A percentile compares a stretch with the other conserved stretches of the same genome.
These are phyloP conservation scores for Cicer arietinum DNA, from an alignment of 306 rosid genomes.

Conservation along the genomic window DNA sequence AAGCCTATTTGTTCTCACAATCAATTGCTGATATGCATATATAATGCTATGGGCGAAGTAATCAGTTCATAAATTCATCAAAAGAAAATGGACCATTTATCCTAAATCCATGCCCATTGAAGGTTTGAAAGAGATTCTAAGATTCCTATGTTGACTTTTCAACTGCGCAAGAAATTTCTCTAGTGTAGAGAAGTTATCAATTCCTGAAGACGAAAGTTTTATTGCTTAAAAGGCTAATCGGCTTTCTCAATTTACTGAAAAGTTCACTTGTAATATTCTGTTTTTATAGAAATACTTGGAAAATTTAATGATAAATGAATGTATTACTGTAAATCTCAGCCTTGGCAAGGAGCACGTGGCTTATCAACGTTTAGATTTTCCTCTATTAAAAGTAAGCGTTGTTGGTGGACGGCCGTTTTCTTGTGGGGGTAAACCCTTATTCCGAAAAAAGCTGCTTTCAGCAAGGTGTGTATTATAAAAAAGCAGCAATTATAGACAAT, in stretches of 20 bases:
- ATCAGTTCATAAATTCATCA: not conserved
- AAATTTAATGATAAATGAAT: constrained; percentile 45
- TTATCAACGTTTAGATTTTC: constrained; percentile 74
- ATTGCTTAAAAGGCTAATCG: constrained; percentile 10
- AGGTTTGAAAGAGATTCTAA: constrained; percentile 32
- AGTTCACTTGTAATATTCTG: constrained; percentile 33
- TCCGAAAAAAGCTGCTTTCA: constrained; percentile 65
- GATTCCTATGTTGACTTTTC: constrained; percentile 12
- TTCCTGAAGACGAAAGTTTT: constrained; percentile 9
- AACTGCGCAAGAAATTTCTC: constrained; percentile 21
- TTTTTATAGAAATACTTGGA: constrained; percentile 24
- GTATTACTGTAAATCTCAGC: constrained; percentile 57
- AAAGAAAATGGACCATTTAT: constrained; percentile 28
- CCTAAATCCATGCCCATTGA: constrained; percentile 9
- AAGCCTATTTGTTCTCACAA: constrained; percentile 1
- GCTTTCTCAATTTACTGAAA: constrained; percentile 29
- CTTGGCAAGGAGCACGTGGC: constrained; percentile 85
- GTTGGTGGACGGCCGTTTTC: constrained; percentile 97
- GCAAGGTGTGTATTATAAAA: constrained; percentile 66
- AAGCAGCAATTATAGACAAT: constrained; percentile 30
- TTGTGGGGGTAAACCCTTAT: constrained; percentile 68
- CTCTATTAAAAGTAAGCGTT: constrained; percentile 70
- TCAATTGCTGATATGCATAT: constrained; percentile 27
- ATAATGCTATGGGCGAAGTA: constrained; percentile 21
- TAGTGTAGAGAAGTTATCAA: constrained; percentile 19